Conservation (phyloP, 2,329 filamentous ascomycete species). For the Lecanoromycetidae sp. region DNA sequence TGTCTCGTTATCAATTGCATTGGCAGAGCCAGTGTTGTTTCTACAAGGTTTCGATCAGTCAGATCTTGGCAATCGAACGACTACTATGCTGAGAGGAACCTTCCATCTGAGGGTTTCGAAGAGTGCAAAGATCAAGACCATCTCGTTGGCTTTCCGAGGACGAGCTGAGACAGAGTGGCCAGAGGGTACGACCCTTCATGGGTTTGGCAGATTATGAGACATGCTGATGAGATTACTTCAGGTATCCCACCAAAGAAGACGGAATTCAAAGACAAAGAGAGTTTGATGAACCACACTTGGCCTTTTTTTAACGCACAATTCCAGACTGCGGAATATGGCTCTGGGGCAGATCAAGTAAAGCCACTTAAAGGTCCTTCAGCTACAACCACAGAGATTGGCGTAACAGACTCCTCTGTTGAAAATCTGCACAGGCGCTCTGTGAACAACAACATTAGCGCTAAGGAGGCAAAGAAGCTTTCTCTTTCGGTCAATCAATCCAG, state of each 20-base stretch:
- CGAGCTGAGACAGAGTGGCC: constrained; percentile 89
- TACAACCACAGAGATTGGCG: constrained; percentile 24
- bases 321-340: constrained; percentile 45
- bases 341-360: constrained; percentile 52
- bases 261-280: constrained; percentile 72
- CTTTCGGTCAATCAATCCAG: constrained; percentile 69
- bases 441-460: constrained; percentile 32
- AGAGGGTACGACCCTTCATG: constrained; percentile 45
- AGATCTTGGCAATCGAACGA: constrained; percentile 48
- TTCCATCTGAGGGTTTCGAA: constrained; percentile 74
- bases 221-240: constrained; percentile 22
- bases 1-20: constrained; percentile 34
- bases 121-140: constrained; percentile 81
- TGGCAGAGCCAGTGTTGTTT: constrained; percentile 38
- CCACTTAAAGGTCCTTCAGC: constrained; percentile 34
- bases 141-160: constrained; percentile 76
- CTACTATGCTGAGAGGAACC: constrained; percentile 74
- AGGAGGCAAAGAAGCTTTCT: constrained; percentile 56
- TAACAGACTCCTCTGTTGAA: constrained; percentile 29
- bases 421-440: constrained; percentile 34
- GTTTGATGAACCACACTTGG: constrained; percentile 74
- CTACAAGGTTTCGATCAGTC: constrained; percentile 38
- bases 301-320: constrained; percentile 76
- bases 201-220: not conserved
- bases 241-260: constrained; percentile 78